These are phyloP conservation scores for Poterioochromonas sp. DNA, from an alignment of 352 stramenopile genomes.

Conservation along the genomic window DNA sequence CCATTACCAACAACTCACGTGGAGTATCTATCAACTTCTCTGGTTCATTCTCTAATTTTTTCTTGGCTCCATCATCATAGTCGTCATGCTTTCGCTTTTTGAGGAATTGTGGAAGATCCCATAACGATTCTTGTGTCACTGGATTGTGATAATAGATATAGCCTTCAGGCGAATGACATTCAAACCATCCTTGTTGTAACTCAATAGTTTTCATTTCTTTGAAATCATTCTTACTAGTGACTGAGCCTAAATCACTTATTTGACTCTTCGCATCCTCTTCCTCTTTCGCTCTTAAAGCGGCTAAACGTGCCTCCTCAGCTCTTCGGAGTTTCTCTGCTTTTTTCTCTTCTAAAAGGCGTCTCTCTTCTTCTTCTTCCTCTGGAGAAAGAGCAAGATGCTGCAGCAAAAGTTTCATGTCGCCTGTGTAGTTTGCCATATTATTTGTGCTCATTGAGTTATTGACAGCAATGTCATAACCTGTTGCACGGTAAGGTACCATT, in stretches of 20 bases:
- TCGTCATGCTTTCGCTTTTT: neutral
- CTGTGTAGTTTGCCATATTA: neutral
- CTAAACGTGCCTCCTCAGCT: neutral
- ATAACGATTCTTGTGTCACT: neutral
- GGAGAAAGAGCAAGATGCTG: neutral
- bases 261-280: neutral
- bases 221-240: neutral
- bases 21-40: neutral
- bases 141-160: conserved; percentile 25
- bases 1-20: neutral
- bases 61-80: neutral
- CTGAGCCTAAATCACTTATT: neutral
- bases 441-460: neutral
- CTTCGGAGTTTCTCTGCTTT: neutral
- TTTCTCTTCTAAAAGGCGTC: neutral
- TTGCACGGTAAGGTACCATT: neutral
- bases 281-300: neutral
- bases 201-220: neutral
- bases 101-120: neutral
- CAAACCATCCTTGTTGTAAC: conserved; percentile 21
- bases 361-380: neutral
- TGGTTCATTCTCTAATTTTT: neutral
- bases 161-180: neutral
- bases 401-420: neutral
- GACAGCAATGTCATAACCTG: too few relatives aligned